Evolutionary conservation across 176 grass and related monocot genomes (phyloP).

Genomic region (Oryza glumipatula): DNA sequence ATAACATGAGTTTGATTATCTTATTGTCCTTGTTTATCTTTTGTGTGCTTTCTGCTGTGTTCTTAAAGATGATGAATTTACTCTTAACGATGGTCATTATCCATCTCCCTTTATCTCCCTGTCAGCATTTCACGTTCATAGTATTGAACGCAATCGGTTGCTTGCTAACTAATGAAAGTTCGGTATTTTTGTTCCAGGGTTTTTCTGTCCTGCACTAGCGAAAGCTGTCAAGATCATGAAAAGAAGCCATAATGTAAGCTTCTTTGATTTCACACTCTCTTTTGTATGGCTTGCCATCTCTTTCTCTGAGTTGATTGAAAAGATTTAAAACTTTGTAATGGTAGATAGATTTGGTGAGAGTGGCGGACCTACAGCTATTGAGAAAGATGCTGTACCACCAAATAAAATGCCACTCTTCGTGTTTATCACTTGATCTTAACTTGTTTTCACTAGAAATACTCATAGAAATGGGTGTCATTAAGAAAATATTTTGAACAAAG

Average conservation of each 20-base stretch:
- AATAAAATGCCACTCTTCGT: constrained; percentile 54
- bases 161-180: constrained; percentile 40
- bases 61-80: constrained; percentile 52
- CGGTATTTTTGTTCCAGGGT: constrained; percentile 42
- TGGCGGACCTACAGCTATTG: constrained; percentile 61
- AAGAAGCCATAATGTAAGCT: constrained; percentile 89
- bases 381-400: constrained; percentile 64
- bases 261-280: neutral
- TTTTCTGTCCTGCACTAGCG: constrained; percentile 77
- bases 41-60: too few species aligned
- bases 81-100: constrained; percentile 80
- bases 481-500: constrained; percentile 90
- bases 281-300: neutral
- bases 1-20: too few species aligned
- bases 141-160: neutral
- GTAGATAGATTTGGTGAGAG: constrained; percentile 92
- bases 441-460: constrained; percentile 91
- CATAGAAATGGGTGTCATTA: constrained; percentile 89
- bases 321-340: neutral
- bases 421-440: constrained; percentile 59
- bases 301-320: neutral
- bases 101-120: neutral
- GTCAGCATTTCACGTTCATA: neutral
- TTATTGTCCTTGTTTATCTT: too few species aligned
- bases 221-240: constrained; percentile 98